Evolutionary conservation across 208 protist species (phyloP).

Genomic region (Leishmania guyanensis): DNA sequence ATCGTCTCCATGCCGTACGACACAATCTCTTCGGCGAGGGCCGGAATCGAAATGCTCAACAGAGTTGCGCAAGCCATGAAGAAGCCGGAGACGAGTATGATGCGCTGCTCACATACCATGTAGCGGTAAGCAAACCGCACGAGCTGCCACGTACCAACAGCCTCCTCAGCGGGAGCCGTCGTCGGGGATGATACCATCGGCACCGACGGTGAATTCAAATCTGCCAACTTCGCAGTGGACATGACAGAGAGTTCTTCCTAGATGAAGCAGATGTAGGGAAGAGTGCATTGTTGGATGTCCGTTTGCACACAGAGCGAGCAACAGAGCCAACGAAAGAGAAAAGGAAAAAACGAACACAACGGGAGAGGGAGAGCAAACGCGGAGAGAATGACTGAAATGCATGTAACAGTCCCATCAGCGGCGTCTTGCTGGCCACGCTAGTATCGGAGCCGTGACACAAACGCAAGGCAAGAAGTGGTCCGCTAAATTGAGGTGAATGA

Average conservation of each 20-base stretch:
- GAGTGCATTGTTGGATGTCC: neutral
- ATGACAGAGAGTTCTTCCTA: neutral
- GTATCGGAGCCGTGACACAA: neutral
- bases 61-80: constrained; percentile 49
- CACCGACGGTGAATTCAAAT: neutral
- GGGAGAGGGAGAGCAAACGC: neutral
- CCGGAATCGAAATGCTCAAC: constrained; percentile 44
- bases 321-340: neutral
- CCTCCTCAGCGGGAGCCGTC: neutral
- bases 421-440: neutral
- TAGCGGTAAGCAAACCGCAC: constrained; percentile 49
- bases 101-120: constrained; percentile 34
- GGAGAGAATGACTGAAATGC: neutral
- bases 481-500: neutral
- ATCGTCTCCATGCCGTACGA: constrained; percentile 32
- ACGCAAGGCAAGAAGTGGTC: neutral
- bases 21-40: constrained; percentile 51
- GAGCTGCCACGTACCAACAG: constrained; percentile 8
- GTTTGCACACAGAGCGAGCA: neutral
- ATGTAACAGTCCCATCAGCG: neutral
- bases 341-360: neutral
- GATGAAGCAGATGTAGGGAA: neutral
- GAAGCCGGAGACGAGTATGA: constrained; percentile 36
- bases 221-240: neutral
- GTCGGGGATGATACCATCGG: neutral